phyloP scores from a whole-genome alignment of 805 yeast species.

The Cyberlindnera americana region DNA sequence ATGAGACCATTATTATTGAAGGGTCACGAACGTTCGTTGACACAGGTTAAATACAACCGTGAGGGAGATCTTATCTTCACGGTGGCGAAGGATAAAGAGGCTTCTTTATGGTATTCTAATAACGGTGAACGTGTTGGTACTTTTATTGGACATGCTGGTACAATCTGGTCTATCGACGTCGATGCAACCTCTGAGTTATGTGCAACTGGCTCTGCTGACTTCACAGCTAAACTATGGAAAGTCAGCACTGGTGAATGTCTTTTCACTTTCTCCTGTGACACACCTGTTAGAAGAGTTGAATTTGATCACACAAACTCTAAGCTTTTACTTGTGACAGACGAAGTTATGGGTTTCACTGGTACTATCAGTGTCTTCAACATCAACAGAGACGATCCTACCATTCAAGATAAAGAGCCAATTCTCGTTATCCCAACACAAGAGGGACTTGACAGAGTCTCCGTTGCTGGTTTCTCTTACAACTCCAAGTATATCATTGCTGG shows the following conservation, averaged over 20 bases:
- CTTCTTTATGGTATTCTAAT: conserved; percentile 89
- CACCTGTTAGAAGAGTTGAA: conserved; percentile 91
- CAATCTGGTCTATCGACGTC: conserved; percentile 91
- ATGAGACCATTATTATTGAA: conserved; percentile 72
- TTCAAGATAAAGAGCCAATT: conserved; percentile 52
- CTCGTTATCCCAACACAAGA: conserved; percentile 58
- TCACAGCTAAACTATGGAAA: conserved; percentile 79
- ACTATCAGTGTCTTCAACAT: conserved; percentile 66
- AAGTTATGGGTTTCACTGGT: conserved; percentile 88
- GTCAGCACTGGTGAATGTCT: conserved; percentile 74
- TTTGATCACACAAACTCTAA: conserved; percentile 70
- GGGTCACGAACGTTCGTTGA: conserved; percentile 97
- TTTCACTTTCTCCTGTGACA: conserved; percentile 65
- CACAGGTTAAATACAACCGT: conserved; percentile 91
- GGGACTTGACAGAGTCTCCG: conserved; percentile 61
- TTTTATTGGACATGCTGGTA: conserved; percentile 83
- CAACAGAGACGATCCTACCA: conserved; percentile 43
- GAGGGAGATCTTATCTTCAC: conserved; percentile 95
- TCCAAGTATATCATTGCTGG: conserved; percentile 78
- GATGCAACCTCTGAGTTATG: conserved; percentile 65
- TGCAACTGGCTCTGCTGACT: conserved; percentile 90
- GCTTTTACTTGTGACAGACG: conserved; percentile 78
- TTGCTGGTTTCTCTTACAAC: conserved; percentile 84
- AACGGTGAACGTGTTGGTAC: conserved; percentile 98
- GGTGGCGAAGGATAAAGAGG: conserved; percentile 86